These are phyloP conservation scores for Xerocomus cyaneibrunnescens DNA, from an alignment of 1,284 basidiomycete species.

Conservation along the genomic window DNA sequence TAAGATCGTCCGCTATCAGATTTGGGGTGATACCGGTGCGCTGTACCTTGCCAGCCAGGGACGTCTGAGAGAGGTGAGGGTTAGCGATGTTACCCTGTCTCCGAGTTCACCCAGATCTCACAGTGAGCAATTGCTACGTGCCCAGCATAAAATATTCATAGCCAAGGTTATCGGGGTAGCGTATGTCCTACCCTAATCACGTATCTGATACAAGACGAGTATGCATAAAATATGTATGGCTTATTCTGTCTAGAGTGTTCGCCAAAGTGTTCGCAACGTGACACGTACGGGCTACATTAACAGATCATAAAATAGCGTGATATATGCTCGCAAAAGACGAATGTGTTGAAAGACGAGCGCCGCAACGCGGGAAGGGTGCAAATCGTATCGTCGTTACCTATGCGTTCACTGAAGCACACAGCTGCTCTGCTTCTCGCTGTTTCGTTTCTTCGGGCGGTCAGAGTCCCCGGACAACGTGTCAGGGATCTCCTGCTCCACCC, in stretches of 20 bases:
- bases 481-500: conserved; percentile 33
- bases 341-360: background rate
- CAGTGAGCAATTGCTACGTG: background rate
- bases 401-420: conserved; percentile 44
- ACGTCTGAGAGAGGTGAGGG: conserved; percentile 32
- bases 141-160: background rate
- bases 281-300: conserved; percentile 19
- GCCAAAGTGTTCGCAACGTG: conserved; percentile 10
- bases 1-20: conserved; percentile 58
- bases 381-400: background rate
- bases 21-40: conserved; percentile 68
- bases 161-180: background rate
- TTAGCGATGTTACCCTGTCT: background rate
- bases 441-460: conserved; percentile 42
- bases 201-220: conserved; percentile 18
- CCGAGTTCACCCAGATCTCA: background rate
- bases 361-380: background rate
- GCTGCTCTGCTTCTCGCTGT: conserved; percentile 37
- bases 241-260: conserved; percentile 16
- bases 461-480: conserved; percentile 37
- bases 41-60: conserved; percentile 59
- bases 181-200: conserved; percentile 3
- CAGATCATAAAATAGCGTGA: conserved; percentile 19
- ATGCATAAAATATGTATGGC: conserved; percentile 4
- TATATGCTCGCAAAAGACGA: conserved; percentile 3